phyloP scores from a whole-genome alignment of 306 rosid species.

The Cajanus cajan region DNA sequence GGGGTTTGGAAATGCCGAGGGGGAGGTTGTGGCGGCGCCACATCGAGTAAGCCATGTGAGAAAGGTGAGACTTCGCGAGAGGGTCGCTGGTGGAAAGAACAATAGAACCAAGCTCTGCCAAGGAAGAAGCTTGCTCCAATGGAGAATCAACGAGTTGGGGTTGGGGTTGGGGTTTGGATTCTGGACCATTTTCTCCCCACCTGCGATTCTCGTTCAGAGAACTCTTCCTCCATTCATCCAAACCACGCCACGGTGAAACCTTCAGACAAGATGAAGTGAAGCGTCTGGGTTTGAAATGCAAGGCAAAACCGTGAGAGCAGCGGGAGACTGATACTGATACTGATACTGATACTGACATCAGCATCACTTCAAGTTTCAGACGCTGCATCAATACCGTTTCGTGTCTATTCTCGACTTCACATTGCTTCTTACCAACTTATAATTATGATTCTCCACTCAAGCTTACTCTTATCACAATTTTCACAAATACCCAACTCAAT shows the following conservation, averaged over 20 bases:
- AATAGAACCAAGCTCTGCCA: constrained; percentile 79
- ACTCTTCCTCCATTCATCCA: constrained; percentile 64
- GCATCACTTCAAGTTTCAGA: constrained; percentile 20
- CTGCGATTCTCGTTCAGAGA: constrained; percentile 61
- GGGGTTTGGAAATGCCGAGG: constrained; percentile 57
- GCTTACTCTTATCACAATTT: too few relatives aligned
- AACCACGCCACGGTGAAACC: constrained; percentile 66
- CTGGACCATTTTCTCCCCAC: constrained; percentile 79
- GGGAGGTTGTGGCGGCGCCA: constrained; percentile 74
- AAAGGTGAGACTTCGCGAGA: constrained; percentile 61
- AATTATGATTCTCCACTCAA: background rate
- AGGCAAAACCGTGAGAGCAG: background rate
- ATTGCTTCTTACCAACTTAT: background rate
- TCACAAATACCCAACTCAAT: background rate
- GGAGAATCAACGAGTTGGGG: background rate
- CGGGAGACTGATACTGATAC: constrained; percentile 2
- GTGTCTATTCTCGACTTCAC: background rate
- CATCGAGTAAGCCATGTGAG: constrained; percentile 74
- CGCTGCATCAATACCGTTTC: constrained; percentile 35
- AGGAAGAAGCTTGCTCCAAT: constrained; percentile 51
- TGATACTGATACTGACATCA: constrained; percentile 10
- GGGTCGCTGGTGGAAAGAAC: constrained; percentile 85
- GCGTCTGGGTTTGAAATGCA: constrained; percentile 24
- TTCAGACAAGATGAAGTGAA: constrained; percentile 22
- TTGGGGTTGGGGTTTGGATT: constrained; percentile 27